Conservation (phyloP, 1,139 yeast species). For the Yamadazyma jaroonii region DNA sequence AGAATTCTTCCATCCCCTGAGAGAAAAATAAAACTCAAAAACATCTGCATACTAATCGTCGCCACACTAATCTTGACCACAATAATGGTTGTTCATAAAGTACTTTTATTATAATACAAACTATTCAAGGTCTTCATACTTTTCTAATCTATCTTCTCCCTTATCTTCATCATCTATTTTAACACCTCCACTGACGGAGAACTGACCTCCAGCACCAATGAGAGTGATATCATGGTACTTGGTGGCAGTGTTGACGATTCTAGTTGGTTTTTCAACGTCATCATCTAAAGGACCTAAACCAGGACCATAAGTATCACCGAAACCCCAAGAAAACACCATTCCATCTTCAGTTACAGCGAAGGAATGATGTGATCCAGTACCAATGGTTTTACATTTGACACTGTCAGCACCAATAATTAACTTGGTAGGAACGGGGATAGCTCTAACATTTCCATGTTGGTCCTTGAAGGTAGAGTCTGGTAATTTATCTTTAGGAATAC, state of each 20-base stretch:
- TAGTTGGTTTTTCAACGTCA: slow-evolving; percentile 81
- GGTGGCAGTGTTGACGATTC: slow-evolving; percentile 91
- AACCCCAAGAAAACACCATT: slow-evolving; percentile 92
- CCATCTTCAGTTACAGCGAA: slow-evolving; percentile 85
- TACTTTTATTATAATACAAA: slow-evolving; percentile 4
- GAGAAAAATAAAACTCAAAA: too few relatives aligned
- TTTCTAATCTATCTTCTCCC: slow-evolving; percentile 57
- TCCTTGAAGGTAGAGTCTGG: slow-evolving; percentile 72
- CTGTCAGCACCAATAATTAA: slow-evolving; percentile 31
- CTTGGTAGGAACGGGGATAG: slow-evolving; percentile 83
- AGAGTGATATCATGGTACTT: slow-evolving; percentile 64
- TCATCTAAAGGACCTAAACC: slow-evolving; percentile 93
- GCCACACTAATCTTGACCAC: too few relatives aligned
- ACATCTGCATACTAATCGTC: too few relatives aligned
- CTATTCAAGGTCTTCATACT: slow-evolving; percentile 41
- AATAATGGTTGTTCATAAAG: background rate
- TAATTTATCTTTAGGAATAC: slow-evolving; percentile 63
- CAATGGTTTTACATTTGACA: slow-evolving; percentile 56
- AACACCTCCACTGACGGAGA: slow-evolving; percentile 81
- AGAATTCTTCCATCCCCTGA: too few relatives aligned
- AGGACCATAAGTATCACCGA: slow-evolving; percentile 92
- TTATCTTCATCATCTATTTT: slow-evolving; percentile 60
- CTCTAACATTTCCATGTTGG: slow-evolving; percentile 75
- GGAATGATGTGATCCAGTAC: slow-evolving; percentile 91
- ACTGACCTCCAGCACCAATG: slow-evolving; percentile 95